Percentiles rank a stretch among this genome's conserved stretches.
Conservation (phyloP, 495 filamentous ascomycete genomes). For the Xylaria longipes region DNA sequence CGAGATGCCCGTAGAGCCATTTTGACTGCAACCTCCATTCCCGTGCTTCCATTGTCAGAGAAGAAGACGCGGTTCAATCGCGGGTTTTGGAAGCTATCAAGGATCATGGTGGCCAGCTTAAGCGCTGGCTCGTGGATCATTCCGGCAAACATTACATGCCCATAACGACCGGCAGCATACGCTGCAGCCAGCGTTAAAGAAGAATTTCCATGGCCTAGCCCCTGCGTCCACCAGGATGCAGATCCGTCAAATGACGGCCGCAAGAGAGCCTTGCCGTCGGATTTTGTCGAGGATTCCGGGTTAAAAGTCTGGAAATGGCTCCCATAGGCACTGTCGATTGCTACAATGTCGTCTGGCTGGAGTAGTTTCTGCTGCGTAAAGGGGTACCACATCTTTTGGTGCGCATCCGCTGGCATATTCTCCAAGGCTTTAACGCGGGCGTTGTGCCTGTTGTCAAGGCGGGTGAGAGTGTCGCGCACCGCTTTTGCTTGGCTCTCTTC, state of each 20-base stretch:
- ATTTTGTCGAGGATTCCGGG: conserved; percentile 13
- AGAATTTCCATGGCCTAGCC: conserved; percentile 76
- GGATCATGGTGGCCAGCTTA: conserved; percentile 63
- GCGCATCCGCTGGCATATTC: conserved; percentile 63
- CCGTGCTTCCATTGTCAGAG: conserved; percentile 81
- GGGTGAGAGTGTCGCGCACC: conserved; percentile 46
- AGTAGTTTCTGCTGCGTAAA: conserved; percentile 79
- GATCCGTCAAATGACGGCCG: conserved; percentile 75
- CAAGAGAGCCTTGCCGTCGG: conserved; percentile 41
- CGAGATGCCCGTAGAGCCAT: conserved; percentile 74
- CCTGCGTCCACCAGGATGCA: conserved; percentile 88
- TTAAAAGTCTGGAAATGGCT: conserved; percentile 72
- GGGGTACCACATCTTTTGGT: conserved; percentile 75
- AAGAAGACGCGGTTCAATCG: conserved; percentile 73
- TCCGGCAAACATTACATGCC: conserved; percentile 83
- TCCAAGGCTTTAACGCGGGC: conserved; percentile 61
- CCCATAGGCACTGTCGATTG: conserved; percentile 77
- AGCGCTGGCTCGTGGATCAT: conserved; percentile 76
- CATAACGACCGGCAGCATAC: conserved; percentile 81
- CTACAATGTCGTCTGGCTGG: conserved; percentile 62
- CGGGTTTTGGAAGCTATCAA: conserved; percentile 62
- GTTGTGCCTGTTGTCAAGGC: conserved; percentile 56
- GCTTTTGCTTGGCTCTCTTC: conserved; percentile 40
- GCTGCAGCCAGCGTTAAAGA: conserved; percentile 70
- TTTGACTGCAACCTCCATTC: conserved; percentile 79